These are phyloP conservation scores for Moelleriella libera DNA, from an alignment of 2,329 filamentous ascomycete genomes.

Conservation along the genomic window DNA sequence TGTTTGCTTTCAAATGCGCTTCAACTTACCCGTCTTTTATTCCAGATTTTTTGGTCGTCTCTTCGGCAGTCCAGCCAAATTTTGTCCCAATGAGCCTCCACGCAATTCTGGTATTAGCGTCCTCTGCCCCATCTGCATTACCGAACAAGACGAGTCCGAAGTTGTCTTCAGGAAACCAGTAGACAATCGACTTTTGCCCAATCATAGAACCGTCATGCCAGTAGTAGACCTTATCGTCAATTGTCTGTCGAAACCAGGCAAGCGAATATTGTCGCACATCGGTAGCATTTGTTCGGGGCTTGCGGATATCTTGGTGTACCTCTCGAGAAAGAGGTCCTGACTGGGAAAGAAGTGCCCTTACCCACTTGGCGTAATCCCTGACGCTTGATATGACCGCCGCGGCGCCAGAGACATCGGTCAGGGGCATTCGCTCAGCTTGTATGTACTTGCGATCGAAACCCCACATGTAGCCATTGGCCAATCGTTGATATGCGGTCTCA, in stretches of 20 bases:
- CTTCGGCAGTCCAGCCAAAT: not conserved
- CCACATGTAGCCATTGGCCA: constrained; percentile 30
- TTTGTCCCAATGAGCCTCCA: constrained; percentile 11
- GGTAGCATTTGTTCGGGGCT: not conserved
- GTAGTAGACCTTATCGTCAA: constrained; percentile 12
- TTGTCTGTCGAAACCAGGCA: not conserved
- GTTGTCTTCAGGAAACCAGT: constrained; percentile 17
- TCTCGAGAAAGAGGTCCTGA: constrained; percentile 10
- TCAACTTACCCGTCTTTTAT: no score
- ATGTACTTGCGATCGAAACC: constrained; percentile 12
- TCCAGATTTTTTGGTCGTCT: not conserved
- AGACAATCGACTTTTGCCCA: constrained; percentile 13
- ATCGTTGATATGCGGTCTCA: constrained; percentile 7
- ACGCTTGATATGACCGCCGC: constrained; percentile 30
- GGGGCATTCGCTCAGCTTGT: constrained; percentile 10
- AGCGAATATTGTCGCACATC: not conserved
- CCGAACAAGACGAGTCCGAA: constrained; percentile 17
- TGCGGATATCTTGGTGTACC: constrained; percentile 13
- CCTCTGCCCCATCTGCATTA: constrained; percentile 26
- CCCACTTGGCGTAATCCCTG: constrained; percentile 36
- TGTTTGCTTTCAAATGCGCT: no score
- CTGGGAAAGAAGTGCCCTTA: constrained; percentile 27
- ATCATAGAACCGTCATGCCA: constrained; percentile 15
- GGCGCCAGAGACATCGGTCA: constrained; percentile 20
- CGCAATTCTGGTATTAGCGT: constrained; percentile 10